Evolutionary conservation across 257 asterid species (phyloP).

Genomic region (Solanum gracilifrons): DNA sequence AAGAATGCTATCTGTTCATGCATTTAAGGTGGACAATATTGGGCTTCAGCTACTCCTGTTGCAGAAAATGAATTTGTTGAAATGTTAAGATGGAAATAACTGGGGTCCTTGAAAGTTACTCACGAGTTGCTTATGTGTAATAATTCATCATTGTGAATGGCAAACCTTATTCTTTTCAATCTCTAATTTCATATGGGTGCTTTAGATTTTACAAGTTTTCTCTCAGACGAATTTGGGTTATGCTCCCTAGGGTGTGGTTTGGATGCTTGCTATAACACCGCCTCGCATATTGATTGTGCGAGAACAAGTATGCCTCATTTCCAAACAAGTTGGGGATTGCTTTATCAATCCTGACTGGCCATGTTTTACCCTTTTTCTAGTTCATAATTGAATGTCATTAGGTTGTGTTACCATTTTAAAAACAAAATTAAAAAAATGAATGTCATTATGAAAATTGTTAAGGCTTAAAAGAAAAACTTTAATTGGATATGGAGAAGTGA

Average conservation of each 20-base stretch:
- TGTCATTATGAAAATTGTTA: background rate
- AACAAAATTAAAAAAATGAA: background rate
- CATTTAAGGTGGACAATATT: background rate
- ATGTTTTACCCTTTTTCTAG: background rate
- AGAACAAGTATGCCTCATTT: background rate
- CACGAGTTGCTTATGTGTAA: background rate
- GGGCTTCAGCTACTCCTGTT: background rate
- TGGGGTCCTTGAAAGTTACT: background rate
- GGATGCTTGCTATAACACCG: background rate
- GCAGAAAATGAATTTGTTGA: background rate
- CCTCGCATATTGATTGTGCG: background rate
- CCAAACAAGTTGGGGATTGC: background rate
- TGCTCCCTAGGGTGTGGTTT: background rate
- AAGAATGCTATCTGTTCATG: background rate
- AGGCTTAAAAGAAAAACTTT: background rate
- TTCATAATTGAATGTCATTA: background rate
- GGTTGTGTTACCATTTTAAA: background rate
- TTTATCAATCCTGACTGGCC: background rate
- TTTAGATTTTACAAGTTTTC: background rate
- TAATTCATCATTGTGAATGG: background rate
- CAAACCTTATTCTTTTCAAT: background rate
- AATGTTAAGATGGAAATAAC: background rate
- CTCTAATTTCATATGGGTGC: background rate
- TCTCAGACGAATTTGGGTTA: background rate
- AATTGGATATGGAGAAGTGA: background rate